Conservation (phyloP, 768 basidiomycete genomes). For the Trichaptum fuscoviolaceum region DNA sequence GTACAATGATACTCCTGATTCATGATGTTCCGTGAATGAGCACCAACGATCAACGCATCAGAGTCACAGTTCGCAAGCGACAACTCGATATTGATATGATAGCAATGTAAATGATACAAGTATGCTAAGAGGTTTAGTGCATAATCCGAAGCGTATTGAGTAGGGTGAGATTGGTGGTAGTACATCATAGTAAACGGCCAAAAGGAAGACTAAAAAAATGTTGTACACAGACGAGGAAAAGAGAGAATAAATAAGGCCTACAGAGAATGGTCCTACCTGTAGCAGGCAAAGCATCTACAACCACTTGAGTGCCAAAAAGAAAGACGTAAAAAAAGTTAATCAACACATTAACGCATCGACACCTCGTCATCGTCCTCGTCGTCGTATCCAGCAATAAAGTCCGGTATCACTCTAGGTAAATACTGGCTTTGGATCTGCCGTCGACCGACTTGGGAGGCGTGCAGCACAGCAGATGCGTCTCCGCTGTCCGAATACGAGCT, state of each 20-base stretch:
- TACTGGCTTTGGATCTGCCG: not conserved
- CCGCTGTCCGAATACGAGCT: slow-evolving; percentile 2
- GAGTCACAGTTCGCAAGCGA: not conserved
- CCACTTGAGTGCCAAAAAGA: too few species aligned
- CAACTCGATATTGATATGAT: not conserved
- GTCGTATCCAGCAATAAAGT: not conserved
- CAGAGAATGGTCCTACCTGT: too few species aligned
- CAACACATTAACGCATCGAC: slow-evolving; percentile 2
- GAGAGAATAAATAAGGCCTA: not conserved
- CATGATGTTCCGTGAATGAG: too few species aligned
- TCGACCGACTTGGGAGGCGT: not conserved
- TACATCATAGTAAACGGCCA: not conserved
- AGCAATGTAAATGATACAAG: not conserved
- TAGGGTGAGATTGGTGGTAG: not conserved
- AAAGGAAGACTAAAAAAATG: not conserved
- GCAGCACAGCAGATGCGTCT: not conserved
- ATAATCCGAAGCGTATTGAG: not conserved
- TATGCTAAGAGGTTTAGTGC: not conserved
- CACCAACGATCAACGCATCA: too few species aligned
- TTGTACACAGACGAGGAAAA: not conserved
- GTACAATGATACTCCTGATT: too few species aligned
- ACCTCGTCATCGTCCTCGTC: slow-evolving; percentile 4
- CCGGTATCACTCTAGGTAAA: not conserved
- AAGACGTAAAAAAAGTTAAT: not conserved
- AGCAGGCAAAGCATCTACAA: too few species aligned